Conservation (phyloP, 176 grass and related monocot genomes). For the Guadua angustifolia region DNA sequence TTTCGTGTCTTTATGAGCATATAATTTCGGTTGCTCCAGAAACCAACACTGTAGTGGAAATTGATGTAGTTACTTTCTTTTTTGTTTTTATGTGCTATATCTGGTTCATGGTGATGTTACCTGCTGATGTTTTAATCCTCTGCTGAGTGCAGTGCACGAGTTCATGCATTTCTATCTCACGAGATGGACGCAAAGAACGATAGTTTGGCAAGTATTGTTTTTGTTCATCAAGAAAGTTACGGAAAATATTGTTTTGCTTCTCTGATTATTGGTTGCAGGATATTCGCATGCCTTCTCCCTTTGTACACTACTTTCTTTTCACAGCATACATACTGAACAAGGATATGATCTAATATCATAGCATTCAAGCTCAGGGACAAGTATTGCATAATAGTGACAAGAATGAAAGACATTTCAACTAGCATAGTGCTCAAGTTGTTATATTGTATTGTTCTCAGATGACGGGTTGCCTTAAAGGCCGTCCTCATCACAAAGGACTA, state of each 20-base stretch:
- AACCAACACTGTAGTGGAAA: neutral
- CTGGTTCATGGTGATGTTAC: neutral
- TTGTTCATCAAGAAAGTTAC: neutral
- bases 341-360: no score
- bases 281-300: neutral
- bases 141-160: neutral
- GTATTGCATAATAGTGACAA: no score
- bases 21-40: neutral
- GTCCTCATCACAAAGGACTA: no score
- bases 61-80: neutral
- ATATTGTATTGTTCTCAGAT: no score
- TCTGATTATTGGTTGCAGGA: neutral
- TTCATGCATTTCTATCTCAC: neutral
- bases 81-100: neutral
- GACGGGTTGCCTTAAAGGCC: no score
- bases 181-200: neutral
- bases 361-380: no score
- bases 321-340: no score
- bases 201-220: neutral
- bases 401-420: no score
- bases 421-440: no score
- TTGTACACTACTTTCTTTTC: neutral
- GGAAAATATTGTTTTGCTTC: neutral
- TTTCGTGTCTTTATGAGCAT: neutral
- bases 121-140: neutral